Percentiles rank a stretch among this genome's conserved stretches.
Evolutionary conservation across 2,329 filamentous ascomycete genomes (phyloP).

Genomic region (Aureobasidium leucospermi): DNA sequence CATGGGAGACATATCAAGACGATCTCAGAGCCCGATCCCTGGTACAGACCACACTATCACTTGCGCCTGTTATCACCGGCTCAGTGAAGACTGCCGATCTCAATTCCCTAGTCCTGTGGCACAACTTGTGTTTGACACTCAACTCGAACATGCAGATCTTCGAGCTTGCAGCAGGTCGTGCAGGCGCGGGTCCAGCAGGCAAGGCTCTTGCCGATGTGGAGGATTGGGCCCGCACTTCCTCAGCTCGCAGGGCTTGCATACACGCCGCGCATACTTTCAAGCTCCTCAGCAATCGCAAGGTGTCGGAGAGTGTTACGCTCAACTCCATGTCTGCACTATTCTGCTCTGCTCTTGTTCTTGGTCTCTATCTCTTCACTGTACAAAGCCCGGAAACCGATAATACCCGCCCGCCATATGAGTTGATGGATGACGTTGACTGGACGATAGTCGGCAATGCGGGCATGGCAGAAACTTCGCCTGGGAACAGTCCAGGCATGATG

Average conservation of each 20-base stretch:
- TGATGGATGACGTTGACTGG: slow-evolving; percentile 47
- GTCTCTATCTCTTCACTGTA: slow-evolving; percentile 46
- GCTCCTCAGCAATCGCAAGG: slow-evolving; percentile 43
- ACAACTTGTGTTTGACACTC: slow-evolving; percentile 46
- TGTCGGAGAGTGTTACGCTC: slow-evolving; percentile 45
- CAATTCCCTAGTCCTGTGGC: slow-evolving; percentile 46
- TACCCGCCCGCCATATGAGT: slow-evolving; percentile 36
- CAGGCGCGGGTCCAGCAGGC: slow-evolving; percentile 39
- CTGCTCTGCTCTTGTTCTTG: slow-evolving; percentile 44
- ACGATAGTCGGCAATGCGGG: slow-evolving; percentile 39
- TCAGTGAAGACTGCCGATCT: slow-evolving; percentile 38
- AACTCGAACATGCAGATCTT: slow-evolving; percentile 47
- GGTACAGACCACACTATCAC: slow-evolving; percentile 30
- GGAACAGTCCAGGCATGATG: slow-evolving; percentile 9
- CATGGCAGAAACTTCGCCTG: slow-evolving; percentile 29
- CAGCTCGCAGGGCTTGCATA: slow-evolving; percentile 43
- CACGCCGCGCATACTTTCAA: slow-evolving; percentile 49
- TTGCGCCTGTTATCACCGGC: slow-evolving; percentile 35
- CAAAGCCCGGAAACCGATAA: slow-evolving; percentile 21
- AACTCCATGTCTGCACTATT: slow-evolving; percentile 45
- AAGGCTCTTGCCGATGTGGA: slow-evolving; percentile 45
- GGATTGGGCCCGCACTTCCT: slow-evolving; percentile 44
- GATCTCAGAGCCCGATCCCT: slow-evolving; percentile 39
- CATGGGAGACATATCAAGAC: slow-evolving; percentile 38
- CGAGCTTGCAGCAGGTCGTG: slow-evolving; percentile 45